A percentile compares a stretch with the other conserved stretches of the same genome.
Evolutionary conservation across 352 stramenopile genomes (phyloP).

Genomic region (Phytophthora kernoviae): DNA sequence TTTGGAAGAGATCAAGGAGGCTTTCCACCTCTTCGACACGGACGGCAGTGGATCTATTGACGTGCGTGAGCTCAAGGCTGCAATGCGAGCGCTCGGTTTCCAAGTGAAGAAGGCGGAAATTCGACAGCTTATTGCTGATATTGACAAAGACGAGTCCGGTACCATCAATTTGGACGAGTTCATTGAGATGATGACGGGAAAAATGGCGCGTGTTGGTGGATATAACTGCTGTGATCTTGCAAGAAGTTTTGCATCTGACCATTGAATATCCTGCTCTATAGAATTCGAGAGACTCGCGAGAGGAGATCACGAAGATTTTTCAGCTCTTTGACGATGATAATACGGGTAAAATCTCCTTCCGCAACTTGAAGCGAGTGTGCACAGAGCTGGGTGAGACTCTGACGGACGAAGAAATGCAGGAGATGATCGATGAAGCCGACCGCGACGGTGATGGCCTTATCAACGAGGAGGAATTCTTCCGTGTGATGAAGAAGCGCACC

Average conservation of each 20-base stretch:
- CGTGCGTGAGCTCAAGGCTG: constrained; percentile 93
- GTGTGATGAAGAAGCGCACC: constrained; percentile 95
- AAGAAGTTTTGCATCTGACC: neutral
- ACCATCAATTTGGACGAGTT: constrained; percentile 94
- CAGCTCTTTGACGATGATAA: constrained; percentile 96
- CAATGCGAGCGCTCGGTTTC: constrained; percentile 94
- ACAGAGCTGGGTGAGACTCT: constrained; percentile 78
- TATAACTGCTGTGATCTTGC: neutral
- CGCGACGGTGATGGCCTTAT: constrained; percentile 93
- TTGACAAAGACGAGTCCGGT: constrained; percentile 93
- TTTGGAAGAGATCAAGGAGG: constrained; percentile 94
- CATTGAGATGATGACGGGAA: constrained; percentile 95
- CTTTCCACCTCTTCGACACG: constrained; percentile 95
- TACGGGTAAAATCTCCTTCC: constrained; percentile 95
- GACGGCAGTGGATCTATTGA: constrained; percentile 92
- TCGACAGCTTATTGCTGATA: constrained; percentile 91
- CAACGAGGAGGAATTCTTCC: constrained; percentile 96
- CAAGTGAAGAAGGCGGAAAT: constrained; percentile 94
- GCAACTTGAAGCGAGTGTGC: constrained; percentile 94
- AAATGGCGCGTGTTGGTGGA: constrained; percentile 67
- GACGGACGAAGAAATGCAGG: constrained; percentile 86
- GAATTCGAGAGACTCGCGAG: constrained; percentile 85
- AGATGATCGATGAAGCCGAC: constrained; percentile 97
- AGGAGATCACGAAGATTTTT: constrained; percentile 96
- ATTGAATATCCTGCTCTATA: constrained; percentile 10